Evolutionary conservation across 2,329 filamentous ascomycete species (phyloP).

Genomic region (Cytospora mali): DNA sequence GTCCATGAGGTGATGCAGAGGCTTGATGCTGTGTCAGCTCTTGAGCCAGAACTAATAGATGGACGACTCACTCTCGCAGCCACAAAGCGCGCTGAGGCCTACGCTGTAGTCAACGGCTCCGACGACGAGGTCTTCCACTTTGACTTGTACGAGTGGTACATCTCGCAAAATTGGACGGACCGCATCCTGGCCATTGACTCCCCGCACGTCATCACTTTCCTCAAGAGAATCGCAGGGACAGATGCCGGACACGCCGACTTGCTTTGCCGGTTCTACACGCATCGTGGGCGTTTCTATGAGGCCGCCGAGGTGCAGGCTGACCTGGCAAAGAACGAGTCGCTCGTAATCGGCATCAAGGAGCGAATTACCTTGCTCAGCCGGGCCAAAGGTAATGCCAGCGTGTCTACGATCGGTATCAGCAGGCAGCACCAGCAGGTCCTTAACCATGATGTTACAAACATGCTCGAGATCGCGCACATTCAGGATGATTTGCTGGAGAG

Average conservation of each 20-base stretch:
- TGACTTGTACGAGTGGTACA: conserved; percentile 97
- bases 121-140: conserved; percentile 94
- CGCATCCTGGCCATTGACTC: conserved; percentile 84
- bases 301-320: conserved; percentile 85
- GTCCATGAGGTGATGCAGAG: conserved; percentile 79
- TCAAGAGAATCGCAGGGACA: conserved; percentile 73
- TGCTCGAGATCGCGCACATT: conserved; percentile 91
- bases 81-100: conserved; percentile 83
- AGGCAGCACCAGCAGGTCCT: conserved; percentile 83
- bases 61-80: conserved; percentile 75
- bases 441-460: conserved; percentile 79
- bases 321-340: conserved; percentile 76
- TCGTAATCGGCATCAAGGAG: conserved; percentile 76
- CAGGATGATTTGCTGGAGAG: conserved; percentile 88
- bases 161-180: conserved; percentile 80
- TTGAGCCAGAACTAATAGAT: conserved; percentile 74
- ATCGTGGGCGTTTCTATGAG: conserved; percentile 79
- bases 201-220: conserved; percentile 81
- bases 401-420: conserved; percentile 74
- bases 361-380: conserved; percentile 88
- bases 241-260: conserved; percentile 83
- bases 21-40: conserved; percentile 71
- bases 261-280: conserved; percentile 89
- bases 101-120: conserved; percentile 84
- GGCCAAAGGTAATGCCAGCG: conserved; percentile 90